phyloP scores from a whole-genome alignment of 1,284 basidiomycete species.

The Puccinia brachypodii region DNA sequence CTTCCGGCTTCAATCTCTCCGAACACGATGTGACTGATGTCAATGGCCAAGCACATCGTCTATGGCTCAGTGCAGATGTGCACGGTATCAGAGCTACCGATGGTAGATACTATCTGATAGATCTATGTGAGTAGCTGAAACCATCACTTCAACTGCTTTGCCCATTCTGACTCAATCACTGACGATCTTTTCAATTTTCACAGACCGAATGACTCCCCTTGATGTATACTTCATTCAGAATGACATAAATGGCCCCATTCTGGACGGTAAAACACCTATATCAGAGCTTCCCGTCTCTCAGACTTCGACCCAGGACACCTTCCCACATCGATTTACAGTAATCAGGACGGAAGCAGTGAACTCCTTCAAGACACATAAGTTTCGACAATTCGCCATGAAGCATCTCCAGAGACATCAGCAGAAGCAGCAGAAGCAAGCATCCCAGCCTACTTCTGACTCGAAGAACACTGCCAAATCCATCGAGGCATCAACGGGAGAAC shows the following conservation, averaged over 20 bases:
- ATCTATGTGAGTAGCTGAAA: conserved; percentile 59
- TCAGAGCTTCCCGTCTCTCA: background rate
- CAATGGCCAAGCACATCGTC: conserved; percentile 59
- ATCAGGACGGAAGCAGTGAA: conserved; percentile 35
- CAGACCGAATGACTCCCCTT: conserved; percentile 47
- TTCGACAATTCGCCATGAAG: conserved; percentile 30
- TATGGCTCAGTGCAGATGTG: conserved; percentile 63
- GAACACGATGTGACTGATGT: conserved; percentile 61
- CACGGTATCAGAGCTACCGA: conserved; percentile 64
- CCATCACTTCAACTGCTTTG: background rate
- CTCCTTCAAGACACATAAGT: conserved; percentile 42
- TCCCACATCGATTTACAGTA: conserved; percentile 46
- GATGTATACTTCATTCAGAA: conserved; percentile 44
- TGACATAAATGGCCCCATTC: conserved; percentile 45
- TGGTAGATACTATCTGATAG: conserved; percentile 63
- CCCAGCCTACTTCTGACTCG: conserved; percentile 16
- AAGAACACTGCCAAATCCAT: background rate
- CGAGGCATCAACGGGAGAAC: background rate
- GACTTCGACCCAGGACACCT: conserved; percentile 4
- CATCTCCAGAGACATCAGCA: conserved; percentile 37
- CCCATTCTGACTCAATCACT: background rate
- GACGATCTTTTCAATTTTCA: background rate
- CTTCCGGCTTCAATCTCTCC: conserved; percentile 61
- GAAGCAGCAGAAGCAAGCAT: background rate
- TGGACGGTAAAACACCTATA: conserved; percentile 22